Conservation (phyloP, 2,329 filamentous ascomycete genomes). For the Penicillium paneum region DNA sequence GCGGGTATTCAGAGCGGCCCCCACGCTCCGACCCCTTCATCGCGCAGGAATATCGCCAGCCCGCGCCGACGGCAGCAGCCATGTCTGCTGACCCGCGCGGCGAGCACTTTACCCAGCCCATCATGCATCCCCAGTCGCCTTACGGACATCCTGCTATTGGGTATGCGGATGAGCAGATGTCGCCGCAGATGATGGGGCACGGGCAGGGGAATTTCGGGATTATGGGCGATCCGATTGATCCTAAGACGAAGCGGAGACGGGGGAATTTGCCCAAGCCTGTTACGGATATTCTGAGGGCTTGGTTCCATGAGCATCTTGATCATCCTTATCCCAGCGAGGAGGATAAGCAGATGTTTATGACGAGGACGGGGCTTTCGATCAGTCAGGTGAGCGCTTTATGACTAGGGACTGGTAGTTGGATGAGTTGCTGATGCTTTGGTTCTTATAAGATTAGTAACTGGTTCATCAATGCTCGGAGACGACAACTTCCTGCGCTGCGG, state of each 20-base stretch:
- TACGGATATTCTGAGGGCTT: constrained; percentile 74
- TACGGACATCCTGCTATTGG: constrained; percentile 30
- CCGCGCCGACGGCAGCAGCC: constrained; percentile 16
- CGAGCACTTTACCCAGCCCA: constrained; percentile 23
- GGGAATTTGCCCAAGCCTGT: constrained; percentile 90
- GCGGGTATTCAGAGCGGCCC: constrained; percentile 27
- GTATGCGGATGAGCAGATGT: constrained; percentile 35
- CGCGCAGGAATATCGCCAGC: constrained; percentile 25
- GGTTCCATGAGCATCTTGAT: constrained; percentile 73
- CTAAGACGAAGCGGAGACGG: constrained; percentile 56
- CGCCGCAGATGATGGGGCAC: constrained; percentile 29
- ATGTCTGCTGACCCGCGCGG: constrained; percentile 26
- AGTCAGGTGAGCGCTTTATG: constrained; percentile 49
- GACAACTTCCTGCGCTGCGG: constrained; percentile 47
- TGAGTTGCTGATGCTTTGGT: constrained; percentile 2
- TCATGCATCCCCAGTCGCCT: constrained; percentile 28
- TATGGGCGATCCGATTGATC: constrained; percentile 37
- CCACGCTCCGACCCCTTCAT: constrained; percentile 29
- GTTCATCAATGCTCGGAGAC: constrained; percentile 52
- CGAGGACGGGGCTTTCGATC: constrained; percentile 71
- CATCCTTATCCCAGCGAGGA: constrained; percentile 87
- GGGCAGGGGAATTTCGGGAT: constrained; percentile 39
- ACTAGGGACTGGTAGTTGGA: neutral
- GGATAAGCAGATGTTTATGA: constrained; percentile 78
- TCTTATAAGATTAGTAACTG: constrained; percentile 50